Evolutionary conservation across 148 eudicot species (phyloP).

Genomic region (Vaccinium macrocarpon): DNA sequence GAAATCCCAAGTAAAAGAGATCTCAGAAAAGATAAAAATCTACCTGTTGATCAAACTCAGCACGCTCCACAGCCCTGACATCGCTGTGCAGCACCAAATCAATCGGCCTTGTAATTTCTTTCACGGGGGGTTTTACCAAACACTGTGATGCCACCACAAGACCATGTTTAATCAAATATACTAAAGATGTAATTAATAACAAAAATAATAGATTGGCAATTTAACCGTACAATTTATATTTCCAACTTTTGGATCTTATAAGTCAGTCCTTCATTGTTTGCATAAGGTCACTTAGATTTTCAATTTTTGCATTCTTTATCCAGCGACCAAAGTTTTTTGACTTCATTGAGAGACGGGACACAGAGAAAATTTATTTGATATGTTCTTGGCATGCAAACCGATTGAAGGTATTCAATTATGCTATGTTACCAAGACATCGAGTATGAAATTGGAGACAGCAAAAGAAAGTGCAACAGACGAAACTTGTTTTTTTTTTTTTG

Average conservation of each 20-base stretch:
- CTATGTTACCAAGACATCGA: not conserved
- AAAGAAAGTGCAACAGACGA: not conserved
- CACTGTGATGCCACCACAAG: constrained; percentile 45
- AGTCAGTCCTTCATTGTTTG: not conserved
- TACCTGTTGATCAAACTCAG: constrained; percentile 89
- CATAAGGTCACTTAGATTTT: not conserved
- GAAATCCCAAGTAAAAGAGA: not conserved
- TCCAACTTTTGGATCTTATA: too few species aligned
- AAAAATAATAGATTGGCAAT: not conserved
- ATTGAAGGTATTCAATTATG: not conserved
- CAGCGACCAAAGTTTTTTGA: not conserved
- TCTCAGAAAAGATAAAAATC: not conserved
- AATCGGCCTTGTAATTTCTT: constrained; percentile 69
- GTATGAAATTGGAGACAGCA: not conserved
- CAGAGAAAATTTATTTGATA: not conserved
- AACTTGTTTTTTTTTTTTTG: not conserved
- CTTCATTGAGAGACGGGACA: not conserved
- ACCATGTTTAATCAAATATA: not conserved
- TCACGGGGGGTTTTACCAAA: constrained; percentile 74
- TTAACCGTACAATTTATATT: not conserved
- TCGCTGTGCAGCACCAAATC: constrained; percentile 82
- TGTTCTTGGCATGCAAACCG: not conserved
- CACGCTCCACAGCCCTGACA: constrained; percentile 81
- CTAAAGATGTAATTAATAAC: not conserved
- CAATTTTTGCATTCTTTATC: not conserved